These are phyloP conservation scores for Rutidosis leptorrhynchoides DNA, from an alignment of 129 eudicot species.

Conservation along the genomic window DNA sequence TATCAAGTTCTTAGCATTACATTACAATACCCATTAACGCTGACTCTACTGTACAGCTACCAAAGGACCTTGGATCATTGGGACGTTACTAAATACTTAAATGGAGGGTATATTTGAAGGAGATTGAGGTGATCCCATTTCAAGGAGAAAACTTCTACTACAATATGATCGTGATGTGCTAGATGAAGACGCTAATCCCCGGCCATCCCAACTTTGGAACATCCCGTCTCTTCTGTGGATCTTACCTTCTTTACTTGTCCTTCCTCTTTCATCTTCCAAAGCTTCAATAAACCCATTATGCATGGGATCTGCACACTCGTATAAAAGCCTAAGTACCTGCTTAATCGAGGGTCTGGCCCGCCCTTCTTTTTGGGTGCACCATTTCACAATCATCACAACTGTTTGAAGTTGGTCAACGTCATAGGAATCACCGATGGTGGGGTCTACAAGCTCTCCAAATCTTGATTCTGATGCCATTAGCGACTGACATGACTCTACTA, in stretches of 20 bases:
- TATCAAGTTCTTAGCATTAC: neutral
- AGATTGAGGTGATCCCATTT: slow-evolving; percentile 75
- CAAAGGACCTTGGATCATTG: neutral
- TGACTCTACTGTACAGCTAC: slow-evolving; percentile 16
- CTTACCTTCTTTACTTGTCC: slow-evolving; percentile 58
- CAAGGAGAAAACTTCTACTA: slow-evolving; percentile 80
- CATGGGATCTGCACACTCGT: slow-evolving; percentile 81
- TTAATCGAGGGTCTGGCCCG: slow-evolving; percentile 77
- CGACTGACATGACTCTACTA: slow-evolving; percentile 70
- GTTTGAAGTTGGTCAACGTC: slow-evolving; percentile 82
- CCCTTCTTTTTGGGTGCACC: slow-evolving; percentile 88
- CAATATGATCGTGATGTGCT: slow-evolving; percentile 84
- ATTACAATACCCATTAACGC: neutral
- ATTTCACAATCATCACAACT: slow-evolving; percentile 48
- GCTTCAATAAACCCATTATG: slow-evolving; percentile 78
- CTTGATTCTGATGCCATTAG: slow-evolving; percentile 50
- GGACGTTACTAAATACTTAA: slow-evolving; percentile 7
- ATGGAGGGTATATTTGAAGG: slow-evolving; percentile 53
- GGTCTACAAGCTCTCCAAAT: slow-evolving; percentile 70
- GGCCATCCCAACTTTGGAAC: slow-evolving; percentile 60
- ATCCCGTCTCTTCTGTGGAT: slow-evolving; percentile 50
- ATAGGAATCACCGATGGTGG: slow-evolving; percentile 54
- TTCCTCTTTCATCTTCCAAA: slow-evolving; percentile 70
- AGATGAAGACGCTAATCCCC: slow-evolving; percentile 80
- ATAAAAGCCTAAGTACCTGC: slow-evolving; percentile 79